Percentiles rank a stretch among this genome's conserved stretches.
phyloP scores from a whole-genome alignment of 306 rosid genomes.

The Comarum palustre region DNA sequence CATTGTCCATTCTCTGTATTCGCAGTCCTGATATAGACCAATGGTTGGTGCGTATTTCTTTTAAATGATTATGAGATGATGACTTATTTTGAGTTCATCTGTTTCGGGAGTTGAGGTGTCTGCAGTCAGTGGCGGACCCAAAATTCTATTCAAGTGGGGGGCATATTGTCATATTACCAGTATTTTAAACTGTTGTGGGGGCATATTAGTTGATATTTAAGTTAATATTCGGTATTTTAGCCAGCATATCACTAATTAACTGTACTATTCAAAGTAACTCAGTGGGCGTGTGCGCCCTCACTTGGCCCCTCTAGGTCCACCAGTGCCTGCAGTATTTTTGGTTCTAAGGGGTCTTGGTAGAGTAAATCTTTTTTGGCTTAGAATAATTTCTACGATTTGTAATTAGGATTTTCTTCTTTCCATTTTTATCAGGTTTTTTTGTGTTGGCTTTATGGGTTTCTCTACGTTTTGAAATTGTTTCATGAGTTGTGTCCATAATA shows the following conservation, averaged over 20 bases:
- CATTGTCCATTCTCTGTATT: not conserved
- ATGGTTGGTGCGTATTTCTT: not conserved
- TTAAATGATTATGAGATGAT: not conserved
- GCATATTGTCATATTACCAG: too few relatives aligned
- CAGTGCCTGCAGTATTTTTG: conserved; percentile 2
- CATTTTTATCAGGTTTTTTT: not conserved
- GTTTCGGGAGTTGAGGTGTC: not conserved
- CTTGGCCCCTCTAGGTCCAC: too few relatives aligned
- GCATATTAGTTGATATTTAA: too few relatives aligned
- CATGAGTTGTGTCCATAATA: not conserved
- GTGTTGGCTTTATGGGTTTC: not conserved
- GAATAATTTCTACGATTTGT: not conserved
- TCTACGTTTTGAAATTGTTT: not conserved
- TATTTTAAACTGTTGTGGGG: too few relatives aligned
- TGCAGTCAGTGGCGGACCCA: too few relatives aligned
- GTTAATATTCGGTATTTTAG: too few relatives aligned
- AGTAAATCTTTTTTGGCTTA: not conserved
- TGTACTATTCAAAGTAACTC: too few relatives aligned
- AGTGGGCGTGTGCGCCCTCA: too few relatives aligned
- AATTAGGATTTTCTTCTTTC: not conserved
- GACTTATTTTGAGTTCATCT: not conserved
- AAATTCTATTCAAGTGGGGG: too few relatives aligned
- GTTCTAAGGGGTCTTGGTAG: not conserved
- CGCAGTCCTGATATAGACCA: not conserved
- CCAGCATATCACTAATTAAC: too few relatives aligned